Conservation (phyloP, 805 yeast species). For the Candida silvatica region DNA sequence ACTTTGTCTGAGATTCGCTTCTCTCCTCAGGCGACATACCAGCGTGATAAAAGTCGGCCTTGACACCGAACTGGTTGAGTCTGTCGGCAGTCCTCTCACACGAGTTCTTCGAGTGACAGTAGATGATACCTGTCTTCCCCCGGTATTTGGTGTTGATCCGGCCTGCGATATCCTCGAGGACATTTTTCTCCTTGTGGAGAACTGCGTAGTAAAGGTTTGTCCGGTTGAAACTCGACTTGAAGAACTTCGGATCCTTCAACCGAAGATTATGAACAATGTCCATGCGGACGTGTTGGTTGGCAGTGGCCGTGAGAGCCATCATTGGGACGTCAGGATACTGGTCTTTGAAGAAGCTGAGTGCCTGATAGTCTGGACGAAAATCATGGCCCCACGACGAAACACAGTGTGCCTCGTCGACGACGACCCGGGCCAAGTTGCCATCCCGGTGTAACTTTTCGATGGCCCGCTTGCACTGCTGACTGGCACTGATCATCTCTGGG, state of each 20-base stretch:
- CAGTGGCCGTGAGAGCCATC: constrained; percentile 97
- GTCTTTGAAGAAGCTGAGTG: constrained; percentile 60
- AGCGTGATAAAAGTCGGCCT: constrained; percentile 79
- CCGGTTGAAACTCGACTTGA: constrained; percentile 90
- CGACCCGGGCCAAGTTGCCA: constrained; percentile 67
- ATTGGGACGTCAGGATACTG: constrained; percentile 77
- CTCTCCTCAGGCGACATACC: constrained; percentile 85
- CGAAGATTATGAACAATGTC: constrained; percentile 79
- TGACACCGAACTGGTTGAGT: constrained; percentile 52
- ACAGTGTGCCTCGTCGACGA: constrained; percentile 97
- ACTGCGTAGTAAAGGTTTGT: constrained; percentile 79
- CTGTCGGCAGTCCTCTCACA: constrained; percentile 76
- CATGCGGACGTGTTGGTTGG: constrained; percentile 79
- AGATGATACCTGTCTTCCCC: constrained; percentile 75
- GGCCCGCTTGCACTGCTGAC: constrained; percentile 56
- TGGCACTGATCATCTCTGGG: constrained; percentile 88
- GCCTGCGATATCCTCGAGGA: constrained; percentile 50
- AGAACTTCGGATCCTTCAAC: constrained; percentile 48
- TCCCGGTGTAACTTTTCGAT: constrained; percentile 48
- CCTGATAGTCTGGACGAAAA: constrained; percentile 92
- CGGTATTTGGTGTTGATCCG: constrained; percentile 42
- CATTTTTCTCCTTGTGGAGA: constrained; percentile 49
- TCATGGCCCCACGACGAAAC: constrained; percentile 99
- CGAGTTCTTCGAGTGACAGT: constrained; percentile 83
- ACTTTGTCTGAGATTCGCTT: constrained; percentile 55